These are phyloP conservation scores for Phytophthora vignae DNA, from an alignment of 352 stramenopile species.

Conservation along the genomic window DNA sequence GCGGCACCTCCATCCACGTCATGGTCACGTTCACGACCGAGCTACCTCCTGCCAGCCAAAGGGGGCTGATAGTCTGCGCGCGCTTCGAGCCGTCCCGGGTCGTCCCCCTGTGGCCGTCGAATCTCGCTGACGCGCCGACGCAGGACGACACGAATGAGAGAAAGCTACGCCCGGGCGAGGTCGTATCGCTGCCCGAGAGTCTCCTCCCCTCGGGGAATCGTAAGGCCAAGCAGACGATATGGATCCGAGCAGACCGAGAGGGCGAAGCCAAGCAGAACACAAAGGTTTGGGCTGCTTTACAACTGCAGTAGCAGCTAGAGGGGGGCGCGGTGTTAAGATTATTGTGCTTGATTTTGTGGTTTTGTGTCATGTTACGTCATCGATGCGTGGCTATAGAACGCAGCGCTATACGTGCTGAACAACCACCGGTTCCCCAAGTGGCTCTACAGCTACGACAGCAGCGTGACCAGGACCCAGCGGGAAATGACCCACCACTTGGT, in stretches of 20 bases:
- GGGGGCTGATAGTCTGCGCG: slow-evolving; percentile 47
- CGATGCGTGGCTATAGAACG: slow-evolving; percentile 35
- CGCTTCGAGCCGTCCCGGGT: slow-evolving; percentile 50
- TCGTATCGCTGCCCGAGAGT: slow-evolving; percentile 23
- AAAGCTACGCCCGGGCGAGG: slow-evolving; percentile 27
- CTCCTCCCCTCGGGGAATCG: slow-evolving; percentile 11
- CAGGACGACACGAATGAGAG: slow-evolving; percentile 4
- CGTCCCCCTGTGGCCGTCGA: slow-evolving; percentile 21
- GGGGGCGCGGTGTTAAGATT: neutral
- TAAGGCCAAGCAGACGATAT: slow-evolving; percentile 27
- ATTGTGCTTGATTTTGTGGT: neutral
- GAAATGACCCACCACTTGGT: slow-evolving; percentile 57
- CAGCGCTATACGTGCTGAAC: slow-evolving; percentile 53
- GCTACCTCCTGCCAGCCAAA: slow-evolving; percentile 1
- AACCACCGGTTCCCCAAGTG: slow-evolving; percentile 65
- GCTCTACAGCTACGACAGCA: slow-evolving; percentile 65
- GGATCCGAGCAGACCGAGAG: slow-evolving; percentile 53
- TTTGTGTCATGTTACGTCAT: neutral
- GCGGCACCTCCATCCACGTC: slow-evolving; percentile 47
- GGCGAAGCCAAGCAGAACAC: slow-evolving; percentile 43
- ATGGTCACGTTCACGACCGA: slow-evolving; percentile 35
- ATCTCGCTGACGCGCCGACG: neutral
- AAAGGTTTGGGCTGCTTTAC: slow-evolving; percentile 27
- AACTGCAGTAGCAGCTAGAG: neutral
- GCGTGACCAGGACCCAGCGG: slow-evolving; percentile 52